A percentile compares a stretch with the other conserved stretches of the same genome.
These are phyloP conservation scores for Crataegus laevigata DNA, from an alignment of 306 rosid species.

Conservation along the genomic window DNA sequence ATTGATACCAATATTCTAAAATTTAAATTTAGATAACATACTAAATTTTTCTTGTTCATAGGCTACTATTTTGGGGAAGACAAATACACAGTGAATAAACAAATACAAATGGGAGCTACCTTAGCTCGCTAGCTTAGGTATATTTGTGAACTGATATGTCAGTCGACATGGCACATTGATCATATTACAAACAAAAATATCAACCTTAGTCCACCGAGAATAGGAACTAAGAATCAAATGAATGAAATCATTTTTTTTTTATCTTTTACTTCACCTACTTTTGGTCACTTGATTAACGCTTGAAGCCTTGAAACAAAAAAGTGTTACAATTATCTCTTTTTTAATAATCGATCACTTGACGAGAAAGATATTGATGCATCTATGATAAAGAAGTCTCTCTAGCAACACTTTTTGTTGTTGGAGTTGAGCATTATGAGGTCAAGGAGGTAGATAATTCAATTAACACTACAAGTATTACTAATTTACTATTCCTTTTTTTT, in stretches of 20 bases:
- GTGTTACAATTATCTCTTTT: background rate
- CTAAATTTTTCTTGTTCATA: background rate
- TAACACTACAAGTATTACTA: background rate
- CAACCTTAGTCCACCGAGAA: background rate
- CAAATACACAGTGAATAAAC: background rate
- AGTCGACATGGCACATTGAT: background rate
- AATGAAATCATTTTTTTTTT: too few species aligned
- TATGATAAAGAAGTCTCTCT: too few species aligned
- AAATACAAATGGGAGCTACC: background rate
- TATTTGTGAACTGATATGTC: background rate
- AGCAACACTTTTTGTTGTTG: too few species aligned
- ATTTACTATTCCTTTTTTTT: too few species aligned
- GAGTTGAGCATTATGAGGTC: background rate
- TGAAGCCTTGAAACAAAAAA: background rate
- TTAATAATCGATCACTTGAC: too few species aligned
- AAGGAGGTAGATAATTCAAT: too few species aligned
- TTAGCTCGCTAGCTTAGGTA: background rate
- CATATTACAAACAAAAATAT: background rate
- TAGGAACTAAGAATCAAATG: background rate
- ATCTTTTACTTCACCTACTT: background rate
- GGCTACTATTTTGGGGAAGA: background rate
- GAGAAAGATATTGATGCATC: too few species aligned
- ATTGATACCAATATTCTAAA: background rate
- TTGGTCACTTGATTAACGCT: background rate
- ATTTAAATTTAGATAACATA: background rate